Evolutionary conservation across 2,329 filamentous ascomycete genomes (phyloP).

Genomic region (Fusarium nelsonii): DNA sequence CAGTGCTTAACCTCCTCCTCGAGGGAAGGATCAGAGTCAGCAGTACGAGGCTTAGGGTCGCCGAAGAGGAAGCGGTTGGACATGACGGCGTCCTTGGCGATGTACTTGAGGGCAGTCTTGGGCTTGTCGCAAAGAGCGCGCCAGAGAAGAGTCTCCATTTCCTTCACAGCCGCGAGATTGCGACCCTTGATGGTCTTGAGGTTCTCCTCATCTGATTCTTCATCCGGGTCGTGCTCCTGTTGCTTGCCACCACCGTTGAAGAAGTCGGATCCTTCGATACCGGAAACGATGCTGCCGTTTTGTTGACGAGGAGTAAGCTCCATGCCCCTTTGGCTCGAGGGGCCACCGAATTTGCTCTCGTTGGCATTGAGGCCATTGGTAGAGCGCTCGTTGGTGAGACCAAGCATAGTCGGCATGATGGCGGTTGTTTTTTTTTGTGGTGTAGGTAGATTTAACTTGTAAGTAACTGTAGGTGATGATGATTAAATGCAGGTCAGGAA

Average conservation of each 20-base stretch:
- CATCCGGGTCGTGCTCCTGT: constrained; percentile 41
- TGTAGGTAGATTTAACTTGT: neutral
- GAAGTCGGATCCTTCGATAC: constrained; percentile 45
- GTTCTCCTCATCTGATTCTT: constrained; percentile 46
- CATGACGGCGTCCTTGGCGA: constrained; percentile 47
- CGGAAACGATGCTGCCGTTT: constrained; percentile 36
- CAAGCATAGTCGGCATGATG: constrained; percentile 49
- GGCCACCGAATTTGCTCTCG: constrained; percentile 33
- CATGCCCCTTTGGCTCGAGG: constrained; percentile 35
- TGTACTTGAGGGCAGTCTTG: constrained; percentile 47
- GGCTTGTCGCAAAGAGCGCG: constrained; percentile 49
- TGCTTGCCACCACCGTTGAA: constrained; percentile 45
- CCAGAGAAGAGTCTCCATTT: constrained; percentile 50
- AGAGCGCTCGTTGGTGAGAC: constrained; percentile 46
- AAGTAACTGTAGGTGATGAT: constrained; percentile 1
- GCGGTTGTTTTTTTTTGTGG: constrained; percentile 4
- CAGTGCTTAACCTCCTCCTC: constrained; percentile 47
- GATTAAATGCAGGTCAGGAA: constrained; percentile 3
- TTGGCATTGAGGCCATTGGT: constrained; percentile 40
- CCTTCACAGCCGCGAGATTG: constrained; percentile 45
- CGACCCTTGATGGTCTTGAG: constrained; percentile 49
- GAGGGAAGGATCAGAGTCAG: constrained; percentile 47
- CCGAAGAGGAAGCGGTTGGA: constrained; percentile 49
- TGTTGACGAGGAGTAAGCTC: constrained; percentile 34
- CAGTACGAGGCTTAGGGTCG: constrained; percentile 40